Base-by-base conservation (phyloP, 768 basidiomycete genomes). In the Russula dissimulans region DNA sequence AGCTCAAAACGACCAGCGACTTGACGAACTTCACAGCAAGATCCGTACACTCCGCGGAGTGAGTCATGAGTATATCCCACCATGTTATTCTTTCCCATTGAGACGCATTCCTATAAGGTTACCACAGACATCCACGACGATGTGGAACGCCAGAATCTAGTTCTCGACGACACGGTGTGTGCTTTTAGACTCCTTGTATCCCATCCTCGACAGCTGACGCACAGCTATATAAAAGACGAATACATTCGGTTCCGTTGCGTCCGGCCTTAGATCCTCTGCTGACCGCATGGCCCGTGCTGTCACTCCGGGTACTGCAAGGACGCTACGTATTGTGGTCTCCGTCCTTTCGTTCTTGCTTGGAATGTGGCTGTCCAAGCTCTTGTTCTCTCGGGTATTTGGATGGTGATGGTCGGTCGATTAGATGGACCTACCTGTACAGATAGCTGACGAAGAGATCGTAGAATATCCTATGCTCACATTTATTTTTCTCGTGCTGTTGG, bases 81-180 rank as follows among this genome's bases (percentile, higher is more conserved):
- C 5, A 12, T 6, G 22, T 10, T 15, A 59, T 47, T 63, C 47
- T 43, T 34, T 34, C 5, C 36, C 11, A 34, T 17, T 26, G 9
- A 4, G 22, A 42, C 34, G 32, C 32, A 7, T 5, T 2, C 5
- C 36, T 42, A 18, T 54, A 93, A 36, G 90, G 79, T 94, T n/a
- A 93, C 91, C 12, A 87, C 83, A 3, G 91, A 94, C 73, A 91
- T 94, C 42, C 79, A 94, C 69, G 81, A 83, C 62, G 91, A 93
- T 67, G 86, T 86, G 1, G 91, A 94, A 72, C 76, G 85, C 10
- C 91, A 93, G 74, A 92, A 93, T 67, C 68, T 80, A 3, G 81
- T 86, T 56, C 75, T 94, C 29, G 89, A 93, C 66, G 82, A 86
- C 42, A 84, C 89, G 3, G 90, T 90, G 61, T 63, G 85, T 70